Evolutionary conservation across 768 basidiomycete species (phyloP).

Genomic region (Russula lepida): DNA sequence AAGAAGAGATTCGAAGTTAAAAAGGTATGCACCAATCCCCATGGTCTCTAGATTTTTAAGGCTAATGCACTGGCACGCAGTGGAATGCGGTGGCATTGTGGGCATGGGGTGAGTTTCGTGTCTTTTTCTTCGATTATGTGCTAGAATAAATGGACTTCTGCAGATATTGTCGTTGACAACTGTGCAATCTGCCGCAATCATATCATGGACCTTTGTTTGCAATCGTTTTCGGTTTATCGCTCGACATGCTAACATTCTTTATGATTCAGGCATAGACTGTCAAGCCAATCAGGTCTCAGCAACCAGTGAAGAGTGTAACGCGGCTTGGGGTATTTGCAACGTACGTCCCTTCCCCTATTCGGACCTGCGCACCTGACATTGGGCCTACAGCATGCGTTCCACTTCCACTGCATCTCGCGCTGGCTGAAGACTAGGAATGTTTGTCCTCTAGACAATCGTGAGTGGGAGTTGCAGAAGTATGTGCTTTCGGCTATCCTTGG

Average conservation of each 20-base stretch:
- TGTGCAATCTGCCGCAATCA: constrained; percentile 99
- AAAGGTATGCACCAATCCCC: constrained; percentile 55
- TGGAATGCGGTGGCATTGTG: constrained; percentile 99
- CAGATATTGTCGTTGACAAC: constrained; percentile 98
- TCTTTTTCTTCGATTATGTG: background rate
- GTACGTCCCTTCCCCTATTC: constrained; percentile 36
- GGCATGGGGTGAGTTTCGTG: constrained; percentile 78
- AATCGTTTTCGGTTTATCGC: background rate
- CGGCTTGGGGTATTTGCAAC: constrained; percentile 99
- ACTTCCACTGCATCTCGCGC: constrained; percentile 98
- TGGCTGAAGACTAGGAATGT: constrained; percentile 99
- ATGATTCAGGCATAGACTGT: constrained; percentile 84
- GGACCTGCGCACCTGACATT: background rate
- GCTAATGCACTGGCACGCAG: constrained; percentile 35
- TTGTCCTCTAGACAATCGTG: constrained; percentile 89
- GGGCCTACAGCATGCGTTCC: constrained; percentile 80
- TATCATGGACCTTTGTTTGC: constrained; percentile 98
- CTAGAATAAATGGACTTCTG: background rate
- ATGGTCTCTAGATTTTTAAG: background rate
- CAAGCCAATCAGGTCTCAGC: constrained; percentile 98
- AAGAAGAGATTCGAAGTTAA: constrained; percentile 97
- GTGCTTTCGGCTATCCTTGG: constrained; percentile 25
- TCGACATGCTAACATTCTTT: constrained; percentile 2
- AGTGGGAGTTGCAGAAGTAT: constrained; percentile 96
- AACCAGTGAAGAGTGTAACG: constrained; percentile 93